Percentiles rank a stretch among this genome's conserved stretches.
These are phyloP conservation scores for Pulveroboletus sp. DNA, from an alignment of 768 basidiomycete genomes.

Conservation along the genomic window DNA sequence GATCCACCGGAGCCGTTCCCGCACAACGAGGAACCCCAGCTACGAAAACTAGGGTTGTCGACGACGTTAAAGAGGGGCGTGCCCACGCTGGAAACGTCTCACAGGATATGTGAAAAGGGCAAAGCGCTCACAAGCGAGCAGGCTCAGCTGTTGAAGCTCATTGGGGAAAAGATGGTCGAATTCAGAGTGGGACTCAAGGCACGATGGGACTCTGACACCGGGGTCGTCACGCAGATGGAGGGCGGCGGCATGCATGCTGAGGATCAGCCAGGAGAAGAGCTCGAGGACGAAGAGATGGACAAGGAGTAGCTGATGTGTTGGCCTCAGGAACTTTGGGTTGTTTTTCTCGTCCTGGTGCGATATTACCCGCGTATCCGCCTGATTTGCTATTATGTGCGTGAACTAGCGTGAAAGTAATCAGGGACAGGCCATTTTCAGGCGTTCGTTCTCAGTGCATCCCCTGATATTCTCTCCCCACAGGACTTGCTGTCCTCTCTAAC, in stretches of 20 bases:
- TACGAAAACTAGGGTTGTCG: constrained; percentile 84
- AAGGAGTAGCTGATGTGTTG: constrained; percentile 36
- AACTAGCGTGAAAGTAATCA: background rate
- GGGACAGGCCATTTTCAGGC: background rate
- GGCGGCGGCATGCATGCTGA: constrained; percentile 36
- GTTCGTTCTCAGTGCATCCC: constrained; percentile 57
- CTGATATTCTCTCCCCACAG: constrained; percentile 64
- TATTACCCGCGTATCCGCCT: background rate
- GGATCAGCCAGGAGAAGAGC: constrained; percentile 33
- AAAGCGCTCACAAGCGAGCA: constrained; percentile 80
- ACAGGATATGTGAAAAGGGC: constrained; percentile 81
- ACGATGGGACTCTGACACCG: constrained; percentile 68
- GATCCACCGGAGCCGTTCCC: constrained; percentile 88
- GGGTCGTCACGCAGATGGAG: constrained; percentile 59
- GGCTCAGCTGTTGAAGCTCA: constrained; percentile 87
- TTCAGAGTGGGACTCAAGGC: constrained; percentile 72
- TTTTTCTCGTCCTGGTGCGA: background rate
- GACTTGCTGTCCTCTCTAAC: constrained; percentile 71
- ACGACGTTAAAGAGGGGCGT: constrained; percentile 86
- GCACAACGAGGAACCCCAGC: constrained; percentile 95
- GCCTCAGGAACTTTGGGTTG: background rate
- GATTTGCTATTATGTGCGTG: constrained; percentile 2
- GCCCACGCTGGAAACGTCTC: constrained; percentile 75
- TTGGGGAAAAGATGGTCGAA: constrained; percentile 84
- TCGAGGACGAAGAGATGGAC: constrained; percentile 47